A percentile compares a stretch with the other conserved stretches of the same genome.
Conservation (phyloP, 169 alveolate genomes). For the Eimeria tenella region DNA sequence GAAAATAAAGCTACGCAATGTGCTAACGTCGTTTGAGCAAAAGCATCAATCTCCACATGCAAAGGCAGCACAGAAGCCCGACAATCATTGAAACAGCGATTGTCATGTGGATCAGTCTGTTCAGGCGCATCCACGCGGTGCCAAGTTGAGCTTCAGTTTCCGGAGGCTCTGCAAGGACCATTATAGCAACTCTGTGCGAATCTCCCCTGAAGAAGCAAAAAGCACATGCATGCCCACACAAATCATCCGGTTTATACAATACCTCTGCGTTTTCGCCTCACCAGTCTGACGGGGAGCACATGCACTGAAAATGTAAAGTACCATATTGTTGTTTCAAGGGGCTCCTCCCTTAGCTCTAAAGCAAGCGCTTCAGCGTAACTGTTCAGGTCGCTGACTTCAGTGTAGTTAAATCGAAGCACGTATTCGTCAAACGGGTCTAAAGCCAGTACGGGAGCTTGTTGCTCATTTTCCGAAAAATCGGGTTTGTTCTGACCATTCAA, state of each 20-base stretch:
- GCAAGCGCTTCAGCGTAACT: conserved; percentile 71
- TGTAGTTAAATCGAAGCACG: conserved; percentile 72
- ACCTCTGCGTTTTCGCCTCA: background rate
- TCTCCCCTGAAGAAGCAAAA: conserved; percentile 34
- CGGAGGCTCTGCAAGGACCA: conserved; percentile 70
- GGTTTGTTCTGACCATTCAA: background rate
- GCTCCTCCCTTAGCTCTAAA: conserved; percentile 50
- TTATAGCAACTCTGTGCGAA: conserved; percentile 68
- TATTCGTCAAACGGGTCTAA: conserved; percentile 63
- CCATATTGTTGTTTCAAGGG: conserved; percentile 40
- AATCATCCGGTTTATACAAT: background rate
- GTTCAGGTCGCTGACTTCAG: conserved; percentile 73
- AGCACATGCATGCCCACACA: background rate
- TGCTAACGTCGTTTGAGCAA: conserved; percentile 60
- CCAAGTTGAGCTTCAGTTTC: conserved; percentile 62
- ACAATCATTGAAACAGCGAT: conserved; percentile 74
- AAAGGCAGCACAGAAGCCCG: conserved; percentile 70
- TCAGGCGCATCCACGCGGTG: conserved; percentile 24
- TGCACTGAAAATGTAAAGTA: background rate
- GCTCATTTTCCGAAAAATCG: background rate
- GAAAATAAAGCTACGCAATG: background rate
- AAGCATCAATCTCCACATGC: conserved; percentile 77
- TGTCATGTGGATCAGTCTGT: conserved; percentile 49
- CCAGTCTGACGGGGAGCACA: background rate
- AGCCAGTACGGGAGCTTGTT: conserved; percentile 30